A percentile compares a stretch with the other conserved stretches of the same genome.
Evolutionary conservation across 257 asterid genomes (phyloP).

Genomic region (Solanum sparsipilum): DNA sequence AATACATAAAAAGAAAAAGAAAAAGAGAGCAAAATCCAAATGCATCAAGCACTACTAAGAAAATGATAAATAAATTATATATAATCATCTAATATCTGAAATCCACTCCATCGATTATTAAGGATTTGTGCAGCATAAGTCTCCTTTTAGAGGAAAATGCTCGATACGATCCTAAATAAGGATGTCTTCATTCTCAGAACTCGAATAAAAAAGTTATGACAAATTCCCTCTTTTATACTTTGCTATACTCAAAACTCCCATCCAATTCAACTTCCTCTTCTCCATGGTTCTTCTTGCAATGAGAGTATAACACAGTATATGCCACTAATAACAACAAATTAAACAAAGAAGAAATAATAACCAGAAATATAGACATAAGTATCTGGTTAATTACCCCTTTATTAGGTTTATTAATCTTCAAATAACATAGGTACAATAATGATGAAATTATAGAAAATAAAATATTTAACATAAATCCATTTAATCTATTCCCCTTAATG

Average conservation of each 20-base stretch:
- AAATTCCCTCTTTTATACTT: not conserved
- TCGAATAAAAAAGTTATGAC: not conserved
- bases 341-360: slow-evolving; percentile 8
- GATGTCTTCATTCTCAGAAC: not conserved
- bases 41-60: not conserved
- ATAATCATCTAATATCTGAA: not conserved
- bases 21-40: not conserved
- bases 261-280: slow-evolving; percentile 33
- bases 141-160: not conserved
- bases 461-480: slow-evolving; percentile 29
- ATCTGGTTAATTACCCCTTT: not conserved
- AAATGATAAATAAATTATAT: not conserved
- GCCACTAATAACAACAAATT: slow-evolving; percentile 17
- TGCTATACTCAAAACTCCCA: slow-evolving; percentile 8
- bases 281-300: slow-evolving; percentile 35
- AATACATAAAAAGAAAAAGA: not conserved
- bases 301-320: slow-evolving; percentile 33
- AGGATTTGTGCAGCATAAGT: not conserved
- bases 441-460: not conserved
- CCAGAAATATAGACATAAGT: not conserved
- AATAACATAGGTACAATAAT: not conserved
- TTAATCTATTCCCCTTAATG: slow-evolving; percentile 29
- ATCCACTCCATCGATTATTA: not conserved
- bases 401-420: not conserved
- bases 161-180: not conserved